phyloP scores from a whole-genome alignment of 2,329 filamentous ascomycete genomes.

The Blastomyces emzantsi region DNA sequence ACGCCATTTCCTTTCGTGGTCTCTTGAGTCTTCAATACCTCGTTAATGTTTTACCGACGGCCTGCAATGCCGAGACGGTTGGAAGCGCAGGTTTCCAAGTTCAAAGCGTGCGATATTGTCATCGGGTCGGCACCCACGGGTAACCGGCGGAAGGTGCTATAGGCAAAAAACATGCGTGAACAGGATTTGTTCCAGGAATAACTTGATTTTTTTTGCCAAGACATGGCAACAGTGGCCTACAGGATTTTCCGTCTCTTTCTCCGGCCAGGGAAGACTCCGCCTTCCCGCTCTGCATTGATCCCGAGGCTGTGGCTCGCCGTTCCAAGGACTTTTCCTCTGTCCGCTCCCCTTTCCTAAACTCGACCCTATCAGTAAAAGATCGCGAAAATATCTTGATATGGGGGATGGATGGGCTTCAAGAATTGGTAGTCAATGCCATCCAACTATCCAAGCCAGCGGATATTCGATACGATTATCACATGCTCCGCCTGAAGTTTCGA shows the following conservation, averaged over 20 bases:
- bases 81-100: neutral
- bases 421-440: neutral
- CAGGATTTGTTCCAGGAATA: slow-evolving; percentile 2
- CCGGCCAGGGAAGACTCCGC: neutral
- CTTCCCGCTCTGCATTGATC: neutral
- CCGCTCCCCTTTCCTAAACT: neutral
- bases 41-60: too few relatives aligned
- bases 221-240: neutral
- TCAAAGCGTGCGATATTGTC: neutral
- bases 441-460: too few relatives aligned
- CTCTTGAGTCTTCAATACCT: neutral
- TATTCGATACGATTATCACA: neutral
- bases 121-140: neutral
- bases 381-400: neutral
- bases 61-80: neutral
- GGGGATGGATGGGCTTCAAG: neutral
- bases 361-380: neutral
- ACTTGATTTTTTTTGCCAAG: neutral
- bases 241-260: neutral
- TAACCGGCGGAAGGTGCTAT: neutral
- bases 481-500: neutral
- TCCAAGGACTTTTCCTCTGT: neutral
- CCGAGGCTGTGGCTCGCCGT: neutral
- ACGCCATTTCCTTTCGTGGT: neutral
- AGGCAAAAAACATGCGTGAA: neutral